phyloP scores from a whole-genome alignment of 73 alveolate genomes.

The Paramecium sexaurelia region DNA sequence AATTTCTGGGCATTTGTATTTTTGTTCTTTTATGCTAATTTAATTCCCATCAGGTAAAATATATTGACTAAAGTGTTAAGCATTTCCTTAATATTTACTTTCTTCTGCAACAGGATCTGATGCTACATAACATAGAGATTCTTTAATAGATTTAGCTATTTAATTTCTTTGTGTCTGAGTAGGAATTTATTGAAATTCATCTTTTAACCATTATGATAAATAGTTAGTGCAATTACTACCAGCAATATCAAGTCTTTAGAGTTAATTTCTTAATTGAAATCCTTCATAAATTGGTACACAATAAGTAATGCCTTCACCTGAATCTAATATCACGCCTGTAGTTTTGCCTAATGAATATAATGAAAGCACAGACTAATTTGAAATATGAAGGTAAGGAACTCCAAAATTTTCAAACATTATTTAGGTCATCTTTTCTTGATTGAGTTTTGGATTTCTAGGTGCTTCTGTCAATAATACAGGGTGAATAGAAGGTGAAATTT shows the following conservation, averaged over 20 bases:
- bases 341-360: conserved; percentile 93
- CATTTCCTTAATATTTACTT: conserved; percentile 69
- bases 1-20: conserved; percentile 83
- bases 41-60: conserved; percentile 25
- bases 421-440: conserved; percentile 78
- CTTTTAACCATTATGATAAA: conserved; percentile 80
- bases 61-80: not conserved
- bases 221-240: conserved; percentile 93
- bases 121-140: conserved; percentile 91
- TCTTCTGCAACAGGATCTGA: conserved; percentile 82
- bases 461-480: conserved; percentile 87
- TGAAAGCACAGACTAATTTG: conserved; percentile 92
- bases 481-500: conserved; percentile 93
- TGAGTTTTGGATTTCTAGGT: conserved; percentile 75
- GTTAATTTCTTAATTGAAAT: conserved; percentile 86
- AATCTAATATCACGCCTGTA: conserved; percentile 96
- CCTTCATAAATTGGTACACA: conserved; percentile 98
- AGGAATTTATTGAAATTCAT: conserved; percentile 78
- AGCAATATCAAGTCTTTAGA: conserved; percentile 84
- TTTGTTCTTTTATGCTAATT: not conserved
- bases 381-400: conserved; percentile 94
- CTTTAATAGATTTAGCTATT: conserved; percentile 93
- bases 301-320: conserved; percentile 98
- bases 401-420: conserved; percentile 96
- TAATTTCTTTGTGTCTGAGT: conserved; percentile 82